Conservation (phyloP, 257 asterid species). For the Plantago elongata region DNA sequence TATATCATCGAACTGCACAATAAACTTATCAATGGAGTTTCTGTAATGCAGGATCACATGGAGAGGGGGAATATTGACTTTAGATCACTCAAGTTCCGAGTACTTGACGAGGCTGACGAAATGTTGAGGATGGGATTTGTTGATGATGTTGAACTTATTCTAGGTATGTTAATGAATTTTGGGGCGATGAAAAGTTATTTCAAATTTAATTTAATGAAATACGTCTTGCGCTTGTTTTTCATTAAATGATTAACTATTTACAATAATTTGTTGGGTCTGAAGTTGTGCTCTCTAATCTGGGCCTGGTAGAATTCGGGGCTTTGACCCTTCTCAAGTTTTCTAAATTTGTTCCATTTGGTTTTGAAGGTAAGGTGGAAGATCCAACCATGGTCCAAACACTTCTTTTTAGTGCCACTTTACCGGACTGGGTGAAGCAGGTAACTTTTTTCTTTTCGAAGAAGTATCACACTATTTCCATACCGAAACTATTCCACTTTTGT, state of each 20-base stretch:
- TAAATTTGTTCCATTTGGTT: conserved; percentile 11
- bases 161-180: conserved; percentile 41
- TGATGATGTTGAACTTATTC: conserved; percentile 95
- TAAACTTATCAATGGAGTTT: conserved; percentile 15
- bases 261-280: background rate
- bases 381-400: conserved; percentile 85
- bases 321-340: conserved; percentile 4
- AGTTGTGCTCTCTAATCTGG: conserved; percentile 3
- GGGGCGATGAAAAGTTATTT: background rate
- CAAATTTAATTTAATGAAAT: background rate
- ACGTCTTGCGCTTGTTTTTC: background rate
- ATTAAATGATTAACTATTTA: background rate
- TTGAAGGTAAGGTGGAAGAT: conserved; percentile 80
- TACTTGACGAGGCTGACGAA: conserved; percentile 98
- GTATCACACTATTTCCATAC: background rate
- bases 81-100: conserved; percentile 73
- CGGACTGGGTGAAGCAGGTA: conserved; percentile 83
- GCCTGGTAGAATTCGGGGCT: background rate
- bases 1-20: background rate
- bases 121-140: conserved; percentile 99
- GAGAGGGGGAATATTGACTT: conserved; percentile 82
- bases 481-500: background rate
- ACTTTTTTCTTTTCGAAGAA: conserved; percentile 5
- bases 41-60: conserved; percentile 62
- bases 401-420: conserved; percentile 96